A percentile compares a stretch with the other conserved stretches of the same genome.
Evolutionary conservation across 2,329 filamentous ascomycete species (phyloP).

Genomic region (Penicillium sp.): DNA sequence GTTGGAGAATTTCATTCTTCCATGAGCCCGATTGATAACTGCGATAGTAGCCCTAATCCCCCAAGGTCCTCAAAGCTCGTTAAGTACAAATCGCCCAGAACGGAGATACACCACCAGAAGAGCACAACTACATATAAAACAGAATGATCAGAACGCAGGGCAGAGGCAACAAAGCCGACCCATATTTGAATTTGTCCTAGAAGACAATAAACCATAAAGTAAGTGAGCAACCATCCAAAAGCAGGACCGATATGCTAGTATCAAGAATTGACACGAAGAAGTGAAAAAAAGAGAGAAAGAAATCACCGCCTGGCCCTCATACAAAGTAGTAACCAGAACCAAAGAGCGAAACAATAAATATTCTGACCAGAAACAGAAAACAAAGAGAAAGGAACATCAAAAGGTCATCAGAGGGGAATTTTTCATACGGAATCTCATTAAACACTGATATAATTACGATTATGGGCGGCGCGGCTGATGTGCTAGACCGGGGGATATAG

Average conservation of each 20-base stretch:
- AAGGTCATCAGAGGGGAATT: constrained; percentile 19
- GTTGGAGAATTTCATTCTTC: not conserved
- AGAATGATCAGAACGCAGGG: not conserved
- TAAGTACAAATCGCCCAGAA: not conserved
- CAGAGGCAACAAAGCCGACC: not conserved
- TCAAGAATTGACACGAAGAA: constrained; percentile 3
- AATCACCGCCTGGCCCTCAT: not conserved
- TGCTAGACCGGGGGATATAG: constrained; percentile 1
- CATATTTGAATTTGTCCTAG: not conserved
- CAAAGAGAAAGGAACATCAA: not conserved
- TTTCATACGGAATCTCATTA: constrained; percentile 27
- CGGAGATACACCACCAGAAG: not conserved
- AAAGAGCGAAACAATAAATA: constrained; percentile 10
- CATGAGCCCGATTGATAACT: not conserved
- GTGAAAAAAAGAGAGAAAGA: constrained; percentile 2
- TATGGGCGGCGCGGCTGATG: constrained; percentile 5
- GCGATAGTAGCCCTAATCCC: not conserved
- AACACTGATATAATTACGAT: constrained; percentile 22
- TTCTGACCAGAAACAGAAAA: not conserved
- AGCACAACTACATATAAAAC: not conserved
- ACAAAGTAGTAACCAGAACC: not conserved
- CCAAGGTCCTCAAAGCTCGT: not conserved
- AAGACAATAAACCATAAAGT: not conserved
- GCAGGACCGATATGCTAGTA: not conserved
- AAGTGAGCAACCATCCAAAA: not conserved